Evolutionary conservation across 768 basidiomycete genomes (phyloP), one percentile per base, ranked within the genome.

Genomic region (Cubamyces sp.): DNA sequence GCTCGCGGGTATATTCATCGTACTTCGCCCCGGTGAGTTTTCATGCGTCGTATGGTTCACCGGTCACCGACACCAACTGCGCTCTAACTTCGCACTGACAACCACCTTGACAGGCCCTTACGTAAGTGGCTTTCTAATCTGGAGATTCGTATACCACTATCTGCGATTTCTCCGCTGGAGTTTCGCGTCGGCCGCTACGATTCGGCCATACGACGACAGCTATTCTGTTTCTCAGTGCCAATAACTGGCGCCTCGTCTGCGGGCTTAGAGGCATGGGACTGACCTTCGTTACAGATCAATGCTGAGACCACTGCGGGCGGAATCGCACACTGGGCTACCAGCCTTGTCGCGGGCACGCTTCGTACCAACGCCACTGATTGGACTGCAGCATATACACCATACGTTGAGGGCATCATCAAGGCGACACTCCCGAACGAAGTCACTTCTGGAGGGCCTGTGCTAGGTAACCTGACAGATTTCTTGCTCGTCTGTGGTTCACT

Each of bases 251-350:
- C 28, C 8, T 30, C 4, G n/a, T n/a, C n/a, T n/a, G n/a, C n/a
- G n/a, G n/a, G n/a, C n/a, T n/a, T 12, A 1, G 2, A 18, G 39
- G 21, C 18, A 9, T 16, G 14, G 14, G 26, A 21, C 41, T 52
- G 26, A 19, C 19, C 1, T 7, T 8, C 26, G 19, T 26, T 56
- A 77, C 84, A 91, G 67, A 91, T 92, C 75, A 92, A 92, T 66
- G 90, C 89, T 4, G 91, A 92, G 71, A 91, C 89, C 0, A 86
- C 87, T 14, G 92, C 89, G 0, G 91, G 91, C 25, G 91, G 91
- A 11, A 79, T 86, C 60, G 77, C 84, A 1, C 81, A 82, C 57
- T 92, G 91, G 91, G 78, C 83, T 12, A 92, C 91, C 1, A 81
- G 83, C 14, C 80, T 85, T 67, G 84, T 90, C 16, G 81, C 84